A percentile compares a stretch with the other conserved stretches of the same genome.
phyloP scores from a whole-genome alignment of 2,329 filamentous ascomycete species.

The Albophoma yamanashiensis region DNA sequence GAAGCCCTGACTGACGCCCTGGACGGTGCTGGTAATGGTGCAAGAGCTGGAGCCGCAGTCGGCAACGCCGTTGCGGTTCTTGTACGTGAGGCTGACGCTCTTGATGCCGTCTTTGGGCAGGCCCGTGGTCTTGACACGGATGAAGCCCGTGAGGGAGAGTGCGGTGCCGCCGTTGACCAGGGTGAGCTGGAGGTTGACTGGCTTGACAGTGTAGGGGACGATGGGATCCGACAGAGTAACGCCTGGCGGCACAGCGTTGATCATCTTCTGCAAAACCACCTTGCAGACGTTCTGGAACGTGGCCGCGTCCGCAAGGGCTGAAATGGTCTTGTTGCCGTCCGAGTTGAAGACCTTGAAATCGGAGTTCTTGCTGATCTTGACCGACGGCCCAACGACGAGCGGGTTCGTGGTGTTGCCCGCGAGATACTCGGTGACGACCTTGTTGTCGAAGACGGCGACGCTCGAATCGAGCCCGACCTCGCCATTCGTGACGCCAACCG shows the following conservation, averaged over 20 bases:
- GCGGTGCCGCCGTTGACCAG: conserved; percentile 35
- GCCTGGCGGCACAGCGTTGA: conserved; percentile 44
- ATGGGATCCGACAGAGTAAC: conserved; percentile 42
- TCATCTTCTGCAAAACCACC: conserved; percentile 46
- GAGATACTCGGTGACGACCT: conserved; percentile 46
- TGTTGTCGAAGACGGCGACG: conserved; percentile 41
- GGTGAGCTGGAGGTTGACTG: conserved; percentile 43
- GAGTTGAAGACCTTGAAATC: conserved; percentile 46
- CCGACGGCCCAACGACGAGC: conserved; percentile 40
- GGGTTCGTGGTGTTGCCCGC: conserved; percentile 42
- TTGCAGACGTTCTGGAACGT: conserved; percentile 38
- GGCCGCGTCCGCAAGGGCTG: conserved; percentile 29
- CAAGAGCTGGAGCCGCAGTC: conserved; percentile 31
- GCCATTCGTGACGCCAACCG: conserved; percentile 30
- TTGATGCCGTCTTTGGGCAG: conserved; percentile 29
- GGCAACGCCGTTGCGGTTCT: conserved; percentile 38
- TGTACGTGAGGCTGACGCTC: conserved; percentile 42
- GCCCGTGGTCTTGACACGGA: conserved; percentile 44
- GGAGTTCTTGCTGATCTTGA: conserved; percentile 33
- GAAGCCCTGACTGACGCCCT: conserved; percentile 42
- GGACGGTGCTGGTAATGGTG: conserved; percentile 31
- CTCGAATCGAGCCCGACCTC: conserved; percentile 36
- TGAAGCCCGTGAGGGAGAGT: conserved; percentile 41
- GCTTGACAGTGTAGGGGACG: conserved; percentile 48
- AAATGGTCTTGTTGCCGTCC: conserved; percentile 45